phyloP scores from a whole-genome alignment of 2,329 filamentous ascomycete species.

The Fragosphaeria purpurea region DNA sequence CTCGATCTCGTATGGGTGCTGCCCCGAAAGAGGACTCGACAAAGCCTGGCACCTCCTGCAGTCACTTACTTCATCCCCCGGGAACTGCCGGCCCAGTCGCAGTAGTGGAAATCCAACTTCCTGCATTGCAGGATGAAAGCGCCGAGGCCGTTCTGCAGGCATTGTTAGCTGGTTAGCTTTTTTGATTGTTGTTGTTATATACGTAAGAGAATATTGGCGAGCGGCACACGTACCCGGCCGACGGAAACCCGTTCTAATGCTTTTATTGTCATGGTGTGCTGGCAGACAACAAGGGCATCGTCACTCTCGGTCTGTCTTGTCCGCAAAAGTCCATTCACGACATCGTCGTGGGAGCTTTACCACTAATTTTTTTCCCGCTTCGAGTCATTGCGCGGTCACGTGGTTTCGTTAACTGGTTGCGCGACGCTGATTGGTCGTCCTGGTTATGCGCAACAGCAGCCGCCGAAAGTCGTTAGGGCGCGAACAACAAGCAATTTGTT shows the following conservation, averaged over 20 bases:
- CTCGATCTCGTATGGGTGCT: no score
- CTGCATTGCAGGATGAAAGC: slow-evolving; percentile 97
- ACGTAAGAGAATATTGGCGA: neutral
- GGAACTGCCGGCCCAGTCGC: slow-evolving; percentile 90
- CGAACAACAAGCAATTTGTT: no score
- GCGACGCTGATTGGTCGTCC: no score
- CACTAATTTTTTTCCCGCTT: no score
- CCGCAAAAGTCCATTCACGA: no score
- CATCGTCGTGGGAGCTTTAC: no score
- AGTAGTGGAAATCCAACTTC: slow-evolving; percentile 92
- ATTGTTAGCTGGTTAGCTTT: slow-evolving; percentile 1
- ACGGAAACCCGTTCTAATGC: slow-evolving; percentile 15
- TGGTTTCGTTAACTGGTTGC: no score
- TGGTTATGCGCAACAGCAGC: no score
- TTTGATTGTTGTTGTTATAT: neutral
- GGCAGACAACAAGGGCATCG: neutral
- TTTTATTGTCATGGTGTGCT: slow-evolving; percentile 14
- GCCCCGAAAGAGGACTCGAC: no score
- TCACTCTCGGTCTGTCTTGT: neutral
- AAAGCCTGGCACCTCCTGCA: neutral
- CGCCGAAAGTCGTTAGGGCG: no score
- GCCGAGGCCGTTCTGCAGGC: slow-evolving; percentile 76
- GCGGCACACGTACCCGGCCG: slow-evolving; percentile 9
- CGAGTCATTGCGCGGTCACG: no score
- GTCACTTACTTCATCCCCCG: slow-evolving; percentile 76